phyloP scores from a whole-genome alignment of 345 rosid species.

The Citrus sp. region DNA sequence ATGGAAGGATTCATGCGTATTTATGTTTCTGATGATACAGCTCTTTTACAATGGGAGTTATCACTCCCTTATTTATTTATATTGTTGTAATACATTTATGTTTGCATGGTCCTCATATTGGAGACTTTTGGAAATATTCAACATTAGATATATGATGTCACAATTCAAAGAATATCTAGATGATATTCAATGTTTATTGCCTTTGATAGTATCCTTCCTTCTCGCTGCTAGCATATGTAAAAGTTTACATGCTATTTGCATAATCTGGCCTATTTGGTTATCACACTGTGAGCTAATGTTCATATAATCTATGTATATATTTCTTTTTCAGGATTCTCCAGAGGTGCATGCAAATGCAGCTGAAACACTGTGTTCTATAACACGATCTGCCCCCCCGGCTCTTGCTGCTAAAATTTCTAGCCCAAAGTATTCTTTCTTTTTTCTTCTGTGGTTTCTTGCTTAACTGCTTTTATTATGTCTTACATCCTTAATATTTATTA shows the following conservation, averaged over 20 bases:
- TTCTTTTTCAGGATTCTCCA: slow-evolving; percentile 59
- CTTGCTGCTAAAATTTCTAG: slow-evolving; percentile 76
- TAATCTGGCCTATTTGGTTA: neutral
- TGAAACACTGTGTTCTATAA: slow-evolving; percentile 81
- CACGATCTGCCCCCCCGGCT: slow-evolving; percentile 80
- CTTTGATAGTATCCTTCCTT: neutral
- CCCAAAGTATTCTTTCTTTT: slow-evolving; percentile 49
- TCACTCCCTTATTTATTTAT: neutral
- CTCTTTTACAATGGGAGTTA: neutral
- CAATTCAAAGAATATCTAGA: neutral
- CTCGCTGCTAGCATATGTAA: neutral
- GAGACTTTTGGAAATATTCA: neutral
- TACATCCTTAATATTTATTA: neutral
- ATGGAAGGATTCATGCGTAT: neutral
- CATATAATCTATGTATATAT: neutral
- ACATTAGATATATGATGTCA: neutral
- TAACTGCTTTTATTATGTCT: neutral
- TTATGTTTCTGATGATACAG: neutral
- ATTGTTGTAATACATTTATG: neutral
- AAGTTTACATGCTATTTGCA: neutral
- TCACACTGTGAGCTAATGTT: neutral
- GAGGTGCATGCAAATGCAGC: slow-evolving; percentile 97
- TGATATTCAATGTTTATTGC: neutral
- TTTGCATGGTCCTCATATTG: neutral
- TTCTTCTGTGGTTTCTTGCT: slow-evolving; percentile 16